Percentiles rank a stretch among this genome's conserved stretches.
Conservation (phyloP, 1,284 basidiomycete species). For the Leccinum angustisporum region DNA sequence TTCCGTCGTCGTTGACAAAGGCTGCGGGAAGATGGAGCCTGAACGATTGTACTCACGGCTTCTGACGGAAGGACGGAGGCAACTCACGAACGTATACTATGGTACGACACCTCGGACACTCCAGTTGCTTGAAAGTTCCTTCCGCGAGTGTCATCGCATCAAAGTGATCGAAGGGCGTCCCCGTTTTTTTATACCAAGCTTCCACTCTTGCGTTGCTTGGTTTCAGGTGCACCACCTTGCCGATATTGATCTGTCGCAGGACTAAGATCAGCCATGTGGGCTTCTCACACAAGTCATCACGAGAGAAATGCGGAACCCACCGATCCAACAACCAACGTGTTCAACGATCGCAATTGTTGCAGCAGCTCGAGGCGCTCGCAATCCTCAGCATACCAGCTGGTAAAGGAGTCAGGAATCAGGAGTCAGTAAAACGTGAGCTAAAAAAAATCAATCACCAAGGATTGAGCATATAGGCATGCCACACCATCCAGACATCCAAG, state of each 20-base stretch:
- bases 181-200: constrained; percentile 34
- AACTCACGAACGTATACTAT: constrained; percentile 32
- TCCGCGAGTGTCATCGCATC: constrained; percentile 30
- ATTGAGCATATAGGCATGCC: constrained; percentile 46
- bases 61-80: not conserved
- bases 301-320: constrained; percentile 7
- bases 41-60: not conserved
- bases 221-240: constrained; percentile 19
- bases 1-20: constrained; percentile 31
- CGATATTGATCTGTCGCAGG: constrained; percentile 25
- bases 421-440: not conserved
- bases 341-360: constrained; percentile 19
- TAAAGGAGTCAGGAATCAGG: constrained; percentile 1
- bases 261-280: not conserved
- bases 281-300: not conserved
- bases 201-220: constrained; percentile 22
- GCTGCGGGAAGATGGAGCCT: constrained; percentile 19
- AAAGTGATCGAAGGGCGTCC: constrained; percentile 36
- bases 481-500: constrained; percentile 47
- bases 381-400: constrained; percentile 41
- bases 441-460: constrained; percentile 30
- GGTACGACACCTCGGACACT: constrained; percentile 38
- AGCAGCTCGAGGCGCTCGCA: constrained; percentile 35
- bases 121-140: constrained; percentile 23
- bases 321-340: constrained; percentile 27